phyloP scores from a whole-genome alignment of 129 eudicot species.

The Flaveria sonorensis region DNA sequence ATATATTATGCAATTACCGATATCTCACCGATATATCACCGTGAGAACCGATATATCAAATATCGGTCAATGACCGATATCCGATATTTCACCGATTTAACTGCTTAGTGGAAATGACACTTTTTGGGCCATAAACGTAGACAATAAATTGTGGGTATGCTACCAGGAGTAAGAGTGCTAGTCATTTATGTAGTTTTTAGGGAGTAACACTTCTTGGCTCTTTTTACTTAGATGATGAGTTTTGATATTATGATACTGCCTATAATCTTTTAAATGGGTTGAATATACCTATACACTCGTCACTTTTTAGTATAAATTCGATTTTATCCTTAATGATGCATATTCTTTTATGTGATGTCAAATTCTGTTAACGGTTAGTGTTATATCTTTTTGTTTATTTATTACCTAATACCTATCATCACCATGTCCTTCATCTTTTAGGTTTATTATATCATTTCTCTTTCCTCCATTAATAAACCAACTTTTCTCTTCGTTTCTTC shows the following conservation, averaged over 20 bases:
- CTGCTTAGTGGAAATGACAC: not conserved
- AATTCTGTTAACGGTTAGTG: not conserved
- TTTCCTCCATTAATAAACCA: not conserved
- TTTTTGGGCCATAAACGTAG: not conserved
- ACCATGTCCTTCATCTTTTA: not conserved
- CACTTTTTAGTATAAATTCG: not conserved
- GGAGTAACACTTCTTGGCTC: not conserved
- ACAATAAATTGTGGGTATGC: not conserved
- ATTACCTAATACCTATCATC: not conserved
- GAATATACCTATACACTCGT: not conserved
- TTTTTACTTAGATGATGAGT: not conserved
- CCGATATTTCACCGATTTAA: too few relatives aligned
- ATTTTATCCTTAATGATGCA: not conserved
- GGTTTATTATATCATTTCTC: not conserved
- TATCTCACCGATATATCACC: too few relatives aligned
- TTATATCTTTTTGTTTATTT: not conserved
- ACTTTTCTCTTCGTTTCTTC: not conserved
- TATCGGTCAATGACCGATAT: too few relatives aligned
- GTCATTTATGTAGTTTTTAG: not conserved
- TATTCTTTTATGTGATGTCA: not conserved
- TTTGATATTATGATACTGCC: not conserved
- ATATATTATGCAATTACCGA: too few relatives aligned
- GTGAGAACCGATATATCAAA: too few relatives aligned
- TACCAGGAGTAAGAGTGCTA: not conserved
- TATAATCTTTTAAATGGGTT: not conserved